A percentile compares a stretch with the other conserved stretches of the same genome.
phyloP scores from a whole-genome alignment of 2,329 filamentous ascomycete species.

The Aureobasidium sp. region DNA sequence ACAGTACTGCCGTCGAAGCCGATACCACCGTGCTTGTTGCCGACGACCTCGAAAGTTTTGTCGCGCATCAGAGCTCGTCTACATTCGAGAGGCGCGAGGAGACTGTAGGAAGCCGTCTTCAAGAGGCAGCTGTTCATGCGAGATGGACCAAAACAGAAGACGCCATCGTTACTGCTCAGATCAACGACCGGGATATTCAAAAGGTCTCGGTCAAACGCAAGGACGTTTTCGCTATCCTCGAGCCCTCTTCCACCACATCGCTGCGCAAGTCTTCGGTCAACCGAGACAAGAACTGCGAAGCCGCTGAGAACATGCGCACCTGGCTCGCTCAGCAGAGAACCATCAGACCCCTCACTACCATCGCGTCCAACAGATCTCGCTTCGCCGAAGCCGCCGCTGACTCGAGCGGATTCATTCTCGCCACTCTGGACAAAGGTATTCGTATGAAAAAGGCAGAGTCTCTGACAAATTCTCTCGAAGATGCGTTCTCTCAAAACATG shows the following conservation, averaged over 20 bases:
- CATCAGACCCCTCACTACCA: constrained; percentile 38
- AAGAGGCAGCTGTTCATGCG: constrained; percentile 26
- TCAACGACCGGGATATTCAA: background rate
- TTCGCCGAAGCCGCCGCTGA: constrained; percentile 41
- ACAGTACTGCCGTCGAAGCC: background rate
- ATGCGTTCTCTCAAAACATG: constrained; percentile 11
- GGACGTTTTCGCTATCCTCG: constrained; percentile 31
- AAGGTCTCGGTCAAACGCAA: constrained; percentile 28
- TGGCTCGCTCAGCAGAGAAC: constrained; percentile 37
- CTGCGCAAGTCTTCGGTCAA: constrained; percentile 17
- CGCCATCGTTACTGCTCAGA: constrained; percentile 2
- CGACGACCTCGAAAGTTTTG: constrained; percentile 14
- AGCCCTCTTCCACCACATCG: constrained; percentile 16
- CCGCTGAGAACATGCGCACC: constrained; percentile 24
- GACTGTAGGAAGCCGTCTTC: constrained; percentile 22
- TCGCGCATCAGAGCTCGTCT: constrained; percentile 11
- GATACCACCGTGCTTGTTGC: constrained; percentile 14
- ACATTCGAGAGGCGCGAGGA: constrained; percentile 23
- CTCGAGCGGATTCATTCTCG: constrained; percentile 35
- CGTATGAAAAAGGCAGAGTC: constrained; percentile 26
- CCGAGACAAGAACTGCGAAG: constrained; percentile 17
- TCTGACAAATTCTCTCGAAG: background rate
- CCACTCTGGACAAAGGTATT: constrained; percentile 40
- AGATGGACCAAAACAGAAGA: constrained; percentile 23
- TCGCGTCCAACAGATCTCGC: constrained; percentile 38